Evolutionary conservation across 2,329 filamentous ascomycete genomes (phyloP).

Genomic region (Annulohypoxylon truncatum): DNA sequence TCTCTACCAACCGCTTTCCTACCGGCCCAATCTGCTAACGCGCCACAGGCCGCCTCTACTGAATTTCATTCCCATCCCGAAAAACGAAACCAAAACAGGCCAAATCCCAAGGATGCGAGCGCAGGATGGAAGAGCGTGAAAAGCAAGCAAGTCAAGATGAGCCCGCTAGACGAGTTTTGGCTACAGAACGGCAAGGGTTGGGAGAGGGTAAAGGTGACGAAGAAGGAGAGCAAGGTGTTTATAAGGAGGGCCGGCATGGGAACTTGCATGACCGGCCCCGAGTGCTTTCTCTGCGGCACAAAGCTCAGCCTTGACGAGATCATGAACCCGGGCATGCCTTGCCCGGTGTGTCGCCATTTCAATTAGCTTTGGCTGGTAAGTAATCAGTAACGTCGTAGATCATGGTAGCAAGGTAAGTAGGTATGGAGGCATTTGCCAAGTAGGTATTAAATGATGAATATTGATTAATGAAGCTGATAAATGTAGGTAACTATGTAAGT

Average conservation of each 20-base stretch:
- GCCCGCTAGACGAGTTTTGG: conserved; percentile 30
- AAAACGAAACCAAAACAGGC: too few relatives aligned
- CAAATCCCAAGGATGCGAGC: not conserved
- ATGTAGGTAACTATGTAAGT: too few relatives aligned
- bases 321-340: not conserved
- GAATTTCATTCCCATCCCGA: too few relatives aligned
- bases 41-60: too few relatives aligned
- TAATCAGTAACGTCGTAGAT: not conserved
- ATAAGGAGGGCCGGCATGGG: not conserved
- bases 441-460: not conserved
- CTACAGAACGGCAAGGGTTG: conserved; percentile 1
- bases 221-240: not conserved
- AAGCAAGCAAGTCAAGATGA: not conserved
- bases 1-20: not conserved
- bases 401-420: not conserved
- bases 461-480: not conserved
- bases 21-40: not conserved
- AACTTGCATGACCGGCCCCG: conserved; percentile 7
- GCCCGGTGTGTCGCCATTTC: conserved; percentile 18
- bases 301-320: conserved; percentile 1
- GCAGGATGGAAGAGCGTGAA: not conserved
- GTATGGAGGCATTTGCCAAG: not conserved
- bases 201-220: conserved; percentile 4
- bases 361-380: conserved; percentile 11
- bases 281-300: conserved; percentile 26